Conservation (phyloP, 2,329 filamentous ascomycete species). For the Calonectria pauciramosa region DNA sequence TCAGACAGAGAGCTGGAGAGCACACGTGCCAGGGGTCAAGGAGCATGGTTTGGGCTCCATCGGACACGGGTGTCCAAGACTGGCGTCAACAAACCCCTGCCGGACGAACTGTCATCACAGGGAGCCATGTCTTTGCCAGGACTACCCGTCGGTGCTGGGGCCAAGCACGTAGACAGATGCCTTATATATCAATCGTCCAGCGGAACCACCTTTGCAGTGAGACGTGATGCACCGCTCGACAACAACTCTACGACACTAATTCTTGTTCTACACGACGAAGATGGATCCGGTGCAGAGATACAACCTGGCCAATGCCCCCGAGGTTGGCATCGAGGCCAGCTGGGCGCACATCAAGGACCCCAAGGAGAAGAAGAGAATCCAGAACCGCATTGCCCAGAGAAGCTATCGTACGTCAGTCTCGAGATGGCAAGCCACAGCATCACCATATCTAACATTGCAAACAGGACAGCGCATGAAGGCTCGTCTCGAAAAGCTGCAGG, state of each 20-base stretch:
- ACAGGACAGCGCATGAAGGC: slow-evolving; percentile 21
- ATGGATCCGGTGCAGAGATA: slow-evolving; percentile 16
- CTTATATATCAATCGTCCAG: slow-evolving; percentile 9
- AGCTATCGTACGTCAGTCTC: slow-evolving; percentile 9
- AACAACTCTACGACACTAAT: not conserved
- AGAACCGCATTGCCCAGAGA: slow-evolving; percentile 20
- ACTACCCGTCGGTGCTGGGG: not conserved
- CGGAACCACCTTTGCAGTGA: not conserved
- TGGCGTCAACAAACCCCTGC: slow-evolving; percentile 3
- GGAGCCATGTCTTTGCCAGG: not conserved
- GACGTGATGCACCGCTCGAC: not conserved
- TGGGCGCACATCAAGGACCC: slow-evolving; percentile 20
- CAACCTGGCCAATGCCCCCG: slow-evolving; percentile 6
- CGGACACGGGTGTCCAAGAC: slow-evolving; percentile 4
- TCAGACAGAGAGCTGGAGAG: slow-evolving; percentile 5
- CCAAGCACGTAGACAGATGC: not conserved
- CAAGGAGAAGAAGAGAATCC: slow-evolving; percentile 22
- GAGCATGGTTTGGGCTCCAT: not conserved
- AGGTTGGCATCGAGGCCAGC: slow-evolving; percentile 8
- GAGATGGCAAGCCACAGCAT: not conserved
- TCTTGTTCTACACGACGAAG: not conserved
- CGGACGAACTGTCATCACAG: slow-evolving; percentile 9
- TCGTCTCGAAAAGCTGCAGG: slow-evolving; percentile 19
- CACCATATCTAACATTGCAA: slow-evolving; percentile 13
- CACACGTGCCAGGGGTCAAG: slow-evolving; percentile 6